These are phyloP conservation scores for Stachybotrys chartarum DNA, from an alignment of 2,329 filamentous ascomycete genomes.

Conservation along the genomic window DNA sequence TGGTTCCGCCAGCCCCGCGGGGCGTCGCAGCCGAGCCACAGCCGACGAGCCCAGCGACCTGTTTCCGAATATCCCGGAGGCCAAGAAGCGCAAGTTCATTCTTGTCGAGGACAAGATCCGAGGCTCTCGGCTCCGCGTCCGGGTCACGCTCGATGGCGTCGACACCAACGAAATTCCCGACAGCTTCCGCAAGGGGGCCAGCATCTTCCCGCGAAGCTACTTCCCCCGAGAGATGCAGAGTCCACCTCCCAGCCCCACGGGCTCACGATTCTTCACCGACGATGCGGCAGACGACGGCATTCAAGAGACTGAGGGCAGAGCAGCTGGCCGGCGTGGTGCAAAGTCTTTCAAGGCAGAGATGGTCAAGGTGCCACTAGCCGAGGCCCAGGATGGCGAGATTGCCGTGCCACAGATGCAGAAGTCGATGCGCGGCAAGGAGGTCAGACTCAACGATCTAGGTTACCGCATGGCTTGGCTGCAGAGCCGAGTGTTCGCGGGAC, in stretches of 20 bases:
- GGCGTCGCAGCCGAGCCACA: constrained; percentile 33
- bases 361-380: constrained; percentile 56
- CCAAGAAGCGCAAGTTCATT: constrained; percentile 93
- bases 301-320: constrained; percentile 42
- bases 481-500: constrained; percentile 80
- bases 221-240: constrained; percentile 91
- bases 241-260: constrained; percentile 68
- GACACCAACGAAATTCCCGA: constrained; percentile 95
- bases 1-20: constrained; percentile 26
- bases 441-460: constrained; percentile 86
- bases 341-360: constrained; percentile 27
- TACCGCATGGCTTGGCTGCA: constrained; percentile 97
- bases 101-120: constrained; percentile 85
- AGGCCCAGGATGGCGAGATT: constrained; percentile 67
- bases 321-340: constrained; percentile 25
- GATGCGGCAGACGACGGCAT: constrained; percentile 51
- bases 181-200: constrained; percentile 83
- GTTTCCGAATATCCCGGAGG: constrained; percentile 82
- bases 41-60: constrained; percentile 60
- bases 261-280: constrained; percentile 67
- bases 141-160: constrained; percentile 87
- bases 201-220: constrained; percentile 85
- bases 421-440: constrained; percentile 67
- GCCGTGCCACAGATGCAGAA: constrained; percentile 69
- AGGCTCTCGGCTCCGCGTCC: constrained; percentile 74